Conservation (phyloP, 352 stramenopile species). For the Globisporangium nunn region DNA sequence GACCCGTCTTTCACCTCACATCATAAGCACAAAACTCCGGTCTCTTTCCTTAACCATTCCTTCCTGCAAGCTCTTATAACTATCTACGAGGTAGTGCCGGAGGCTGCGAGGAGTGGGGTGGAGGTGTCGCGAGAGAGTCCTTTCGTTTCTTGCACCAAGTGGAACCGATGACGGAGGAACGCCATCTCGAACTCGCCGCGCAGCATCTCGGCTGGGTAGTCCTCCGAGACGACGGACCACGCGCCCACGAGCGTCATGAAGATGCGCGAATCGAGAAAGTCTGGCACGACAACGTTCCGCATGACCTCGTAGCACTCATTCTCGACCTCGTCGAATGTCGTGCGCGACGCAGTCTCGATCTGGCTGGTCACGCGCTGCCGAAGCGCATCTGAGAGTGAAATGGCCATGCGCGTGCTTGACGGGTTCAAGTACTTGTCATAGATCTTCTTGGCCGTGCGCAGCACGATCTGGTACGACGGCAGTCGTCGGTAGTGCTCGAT, state of each 20-base stretch:
- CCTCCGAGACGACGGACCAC: conserved; percentile 67
- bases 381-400: conserved; percentile 43
- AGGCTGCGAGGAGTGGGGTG: conserved; percentile 16
- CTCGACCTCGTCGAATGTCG: conserved; percentile 71
- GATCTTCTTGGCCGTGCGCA: conserved; percentile 78
- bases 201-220: conserved; percentile 70
- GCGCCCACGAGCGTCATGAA: conserved; percentile 81
- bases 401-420: conserved; percentile 40
- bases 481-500: conserved; percentile 76
- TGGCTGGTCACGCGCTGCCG: conserved; percentile 38
- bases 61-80: no score
- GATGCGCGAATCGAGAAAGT: conserved; percentile 78
- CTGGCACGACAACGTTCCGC: conserved; percentile 63
- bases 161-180: conserved; percentile 73
- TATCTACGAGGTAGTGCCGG: no score
- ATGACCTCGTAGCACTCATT: conserved; percentile 71
- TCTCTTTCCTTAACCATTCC: no score
- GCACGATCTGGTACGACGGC: conserved; percentile 78
- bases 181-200: conserved; percentile 77
- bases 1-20: conserved; percentile 14
- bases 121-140: conserved; percentile 54
- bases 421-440: conserved; percentile 83
- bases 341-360: conserved; percentile 56
- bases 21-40: neutral
- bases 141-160: conserved; percentile 62